A percentile compares a stretch with the other conserved stretches of the same genome.
These are phyloP conservation scores for Chlorociboria aeruginascens DNA, from an alignment of 495 filamentous ascomycete genomes.

Conservation along the genomic window DNA sequence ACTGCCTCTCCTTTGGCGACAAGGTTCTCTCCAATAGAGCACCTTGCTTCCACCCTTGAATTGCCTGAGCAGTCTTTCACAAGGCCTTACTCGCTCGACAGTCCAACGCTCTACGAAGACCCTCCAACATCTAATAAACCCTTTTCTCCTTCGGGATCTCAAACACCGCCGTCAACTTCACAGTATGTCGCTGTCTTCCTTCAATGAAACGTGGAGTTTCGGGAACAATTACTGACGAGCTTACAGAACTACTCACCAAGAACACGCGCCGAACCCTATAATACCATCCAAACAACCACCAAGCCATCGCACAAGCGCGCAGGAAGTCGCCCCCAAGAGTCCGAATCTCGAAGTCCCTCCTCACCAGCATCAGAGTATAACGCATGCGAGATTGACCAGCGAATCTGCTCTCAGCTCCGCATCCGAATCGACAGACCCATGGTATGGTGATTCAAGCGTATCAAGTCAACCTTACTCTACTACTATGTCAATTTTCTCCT, in stretches of 20 bases:
- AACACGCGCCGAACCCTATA: conserved; percentile 6
- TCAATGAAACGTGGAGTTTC: conserved; percentile 7
- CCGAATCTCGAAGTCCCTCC: conserved; percentile 14
- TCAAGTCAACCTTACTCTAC: conserved; percentile 10
- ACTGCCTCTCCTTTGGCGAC: conserved; percentile 38
- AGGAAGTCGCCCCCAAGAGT: neutral
- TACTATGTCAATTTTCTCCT: conserved; percentile 25
- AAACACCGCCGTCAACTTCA: neutral
- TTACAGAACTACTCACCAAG: conserved; percentile 14
- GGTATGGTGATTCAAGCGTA: conserved; percentile 16
- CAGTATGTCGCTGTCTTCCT: neutral
- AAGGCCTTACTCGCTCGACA: conserved; percentile 40
- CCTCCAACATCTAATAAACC: conserved; percentile 18
- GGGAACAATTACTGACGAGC: conserved; percentile 7
- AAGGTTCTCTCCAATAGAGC: conserved; percentile 34
- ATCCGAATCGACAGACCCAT: conserved; percentile 13
- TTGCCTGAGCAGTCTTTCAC: conserved; percentile 34
- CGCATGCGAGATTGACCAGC: conserved; percentile 15
- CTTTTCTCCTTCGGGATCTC: conserved; percentile 2
- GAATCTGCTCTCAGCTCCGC: conserved; percentile 10
- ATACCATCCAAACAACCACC: neutral
- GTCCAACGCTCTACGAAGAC: conserved; percentile 45
- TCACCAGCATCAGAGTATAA: neutral
- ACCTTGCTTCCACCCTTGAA: conserved; percentile 26
- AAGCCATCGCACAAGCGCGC: conserved; percentile 2